Conservation (phyloP, 768 basidiomycete species). For the Clitopilus passeckerianus region DNA sequence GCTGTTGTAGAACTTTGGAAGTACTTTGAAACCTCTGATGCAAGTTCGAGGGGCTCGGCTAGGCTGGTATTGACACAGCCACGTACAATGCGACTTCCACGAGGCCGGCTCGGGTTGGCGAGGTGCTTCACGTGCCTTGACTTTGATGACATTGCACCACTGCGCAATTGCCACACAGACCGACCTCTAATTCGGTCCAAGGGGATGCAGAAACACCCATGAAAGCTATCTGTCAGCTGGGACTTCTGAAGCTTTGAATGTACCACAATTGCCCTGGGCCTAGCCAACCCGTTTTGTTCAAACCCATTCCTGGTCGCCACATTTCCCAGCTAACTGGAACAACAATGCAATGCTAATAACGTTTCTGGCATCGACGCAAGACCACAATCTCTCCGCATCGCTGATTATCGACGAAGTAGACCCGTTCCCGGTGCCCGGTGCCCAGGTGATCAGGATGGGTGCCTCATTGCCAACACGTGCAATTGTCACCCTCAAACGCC, state of each 20-base stretch:
- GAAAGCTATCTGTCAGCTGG: too few species aligned
- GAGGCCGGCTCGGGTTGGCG: not conserved
- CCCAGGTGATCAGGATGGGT: not conserved
- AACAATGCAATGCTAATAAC: not conserved
- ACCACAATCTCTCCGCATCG: not conserved
- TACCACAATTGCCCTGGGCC: not conserved
- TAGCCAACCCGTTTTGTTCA: not conserved
- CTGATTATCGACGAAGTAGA: not conserved
- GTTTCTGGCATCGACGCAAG: not conserved
- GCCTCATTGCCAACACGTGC: conserved; percentile 31
- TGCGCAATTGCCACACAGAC: not conserved
- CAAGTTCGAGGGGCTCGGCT: too few species aligned
- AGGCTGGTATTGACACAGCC: not conserved
- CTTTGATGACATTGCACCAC: not conserved
- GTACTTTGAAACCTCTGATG: too few species aligned
- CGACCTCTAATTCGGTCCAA: not conserved
- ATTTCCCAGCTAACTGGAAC: not conserved
- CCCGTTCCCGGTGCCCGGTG: not conserved
- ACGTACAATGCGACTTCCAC: not conserved
- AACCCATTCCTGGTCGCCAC: not conserved
- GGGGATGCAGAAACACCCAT: not conserved
- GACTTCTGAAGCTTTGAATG: too few species aligned
- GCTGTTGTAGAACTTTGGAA: too few species aligned
- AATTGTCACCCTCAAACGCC: not conserved
- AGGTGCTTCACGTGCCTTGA: not conserved